These are phyloP conservation scores for Aspergillus sp. DNA, from an alignment of 2,329 filamentous ascomycete species.

Conservation along the genomic window DNA sequence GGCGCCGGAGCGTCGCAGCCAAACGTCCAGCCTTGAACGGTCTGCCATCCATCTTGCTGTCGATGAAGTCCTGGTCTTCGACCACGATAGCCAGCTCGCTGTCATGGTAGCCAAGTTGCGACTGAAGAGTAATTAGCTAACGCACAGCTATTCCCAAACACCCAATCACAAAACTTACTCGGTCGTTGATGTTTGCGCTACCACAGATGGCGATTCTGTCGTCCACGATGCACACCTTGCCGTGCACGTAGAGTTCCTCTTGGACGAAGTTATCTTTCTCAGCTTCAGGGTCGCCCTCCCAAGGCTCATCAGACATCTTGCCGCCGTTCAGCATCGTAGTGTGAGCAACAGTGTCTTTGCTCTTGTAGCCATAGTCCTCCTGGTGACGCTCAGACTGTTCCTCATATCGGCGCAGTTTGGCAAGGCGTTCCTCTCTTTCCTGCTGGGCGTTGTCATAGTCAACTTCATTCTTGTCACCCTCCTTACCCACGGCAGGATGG, in stretches of 20 bases:
- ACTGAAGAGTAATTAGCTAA: slow-evolving; percentile 38
- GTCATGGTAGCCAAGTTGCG: slow-evolving; percentile 80
- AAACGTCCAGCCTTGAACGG: slow-evolving; percentile 72
- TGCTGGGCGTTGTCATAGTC: slow-evolving; percentile 35
- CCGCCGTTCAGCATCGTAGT: slow-evolving; percentile 74
- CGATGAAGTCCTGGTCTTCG: slow-evolving; percentile 70
- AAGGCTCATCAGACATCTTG: slow-evolving; percentile 66
- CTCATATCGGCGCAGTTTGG: slow-evolving; percentile 28
- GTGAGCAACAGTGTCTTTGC: slow-evolving; percentile 64
- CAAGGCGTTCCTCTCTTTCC: slow-evolving; percentile 45
- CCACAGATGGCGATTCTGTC: slow-evolving; percentile 81
- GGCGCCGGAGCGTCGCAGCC: slow-evolving; percentile 75
- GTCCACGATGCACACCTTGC: slow-evolving; percentile 80
- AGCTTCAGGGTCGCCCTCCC: slow-evolving; percentile 71
- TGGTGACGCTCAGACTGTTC: slow-evolving; percentile 19
- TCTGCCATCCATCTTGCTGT: slow-evolving; percentile 70
- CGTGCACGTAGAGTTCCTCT: slow-evolving; percentile 94
- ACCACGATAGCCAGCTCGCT: slow-evolving; percentile 89
- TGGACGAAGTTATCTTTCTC: slow-evolving; percentile 90
- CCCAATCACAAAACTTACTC: slow-evolving; percentile 35
- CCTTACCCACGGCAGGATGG: slow-evolving; percentile 46
- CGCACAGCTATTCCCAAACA: no score
- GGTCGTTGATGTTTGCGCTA: slow-evolving; percentile 67
- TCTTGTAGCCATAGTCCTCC: slow-evolving; percentile 22
- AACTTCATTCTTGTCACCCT: slow-evolving; percentile 48